Conservation (phyloP, 441 rosid genomes). For the Breynia disticha region DNA sequence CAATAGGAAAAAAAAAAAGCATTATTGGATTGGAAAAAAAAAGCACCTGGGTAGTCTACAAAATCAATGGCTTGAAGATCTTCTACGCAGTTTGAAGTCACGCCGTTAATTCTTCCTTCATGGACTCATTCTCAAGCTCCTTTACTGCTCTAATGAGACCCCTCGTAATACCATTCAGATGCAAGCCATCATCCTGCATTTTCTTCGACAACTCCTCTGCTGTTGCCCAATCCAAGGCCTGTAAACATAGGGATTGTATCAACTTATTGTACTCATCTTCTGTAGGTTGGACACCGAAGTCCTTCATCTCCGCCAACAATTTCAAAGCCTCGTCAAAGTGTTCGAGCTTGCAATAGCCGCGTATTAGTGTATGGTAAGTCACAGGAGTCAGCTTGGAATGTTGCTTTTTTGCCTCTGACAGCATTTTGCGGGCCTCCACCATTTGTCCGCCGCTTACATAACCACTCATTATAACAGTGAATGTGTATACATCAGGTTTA, state of each 20-base stretch:
- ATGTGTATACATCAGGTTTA: constrained; percentile 70
- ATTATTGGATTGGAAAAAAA: too few species aligned
- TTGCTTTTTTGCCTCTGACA: constrained; percentile 62
- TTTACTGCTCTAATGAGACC: constrained; percentile 68
- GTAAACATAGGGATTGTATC: constrained; percentile 72
- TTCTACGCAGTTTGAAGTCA: not conserved
- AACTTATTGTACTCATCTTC: constrained; percentile 70
- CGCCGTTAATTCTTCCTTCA: constrained; percentile 8
- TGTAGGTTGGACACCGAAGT: constrained; percentile 46
- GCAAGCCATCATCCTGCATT: constrained; percentile 59
- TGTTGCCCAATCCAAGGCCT: constrained; percentile 61
- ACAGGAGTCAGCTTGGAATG: constrained; percentile 56
- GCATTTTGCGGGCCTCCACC: constrained; percentile 51
- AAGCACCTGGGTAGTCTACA: too few species aligned
- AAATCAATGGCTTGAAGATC: too few species aligned
- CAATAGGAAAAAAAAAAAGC: too few species aligned
- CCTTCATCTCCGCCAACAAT: constrained; percentile 61
- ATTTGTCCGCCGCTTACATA: constrained; percentile 61
- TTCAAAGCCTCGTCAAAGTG: constrained; percentile 58
- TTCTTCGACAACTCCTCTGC: constrained; percentile 61
- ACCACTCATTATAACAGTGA: constrained; percentile 68
- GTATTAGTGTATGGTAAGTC: constrained; percentile 69
- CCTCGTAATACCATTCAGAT: constrained; percentile 56
- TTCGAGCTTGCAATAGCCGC: constrained; percentile 75
- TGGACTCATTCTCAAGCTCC: constrained; percentile 54